Percentiles rank a stretch among this genome's conserved stretches.
These are phyloP conservation scores for Ophiocordyceps sinensis DNA, from an alignment of 2,329 filamentous ascomycete species.

Conservation along the genomic window DNA sequence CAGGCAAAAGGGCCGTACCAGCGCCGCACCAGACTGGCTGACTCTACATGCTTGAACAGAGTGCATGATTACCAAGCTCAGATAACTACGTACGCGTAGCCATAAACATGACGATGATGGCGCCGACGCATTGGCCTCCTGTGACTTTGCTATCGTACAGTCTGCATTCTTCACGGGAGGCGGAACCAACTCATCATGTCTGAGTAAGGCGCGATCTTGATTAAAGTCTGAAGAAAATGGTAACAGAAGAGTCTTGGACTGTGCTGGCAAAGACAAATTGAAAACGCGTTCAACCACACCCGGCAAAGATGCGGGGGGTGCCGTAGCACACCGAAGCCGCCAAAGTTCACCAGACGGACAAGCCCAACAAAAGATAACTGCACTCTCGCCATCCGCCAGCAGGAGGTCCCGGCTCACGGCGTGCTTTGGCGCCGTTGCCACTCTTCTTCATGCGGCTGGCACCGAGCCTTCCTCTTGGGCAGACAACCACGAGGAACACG, in stretches of 20 bases:
- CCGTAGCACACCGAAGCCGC: constrained; percentile 1
- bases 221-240: constrained; percentile 23
- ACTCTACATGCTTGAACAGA: no score
- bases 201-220: constrained; percentile 19
- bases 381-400: background rate
- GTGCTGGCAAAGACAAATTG: constrained; percentile 21
- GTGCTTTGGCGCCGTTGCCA: constrained; percentile 1
- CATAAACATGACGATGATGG: no score
- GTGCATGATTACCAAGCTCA: no score
- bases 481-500: constrained; percentile 6
- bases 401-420: background rate
- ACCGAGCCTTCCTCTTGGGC: constrained; percentile 6
- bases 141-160: no score
- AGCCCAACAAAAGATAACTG: background rate
- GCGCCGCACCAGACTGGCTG: background rate
- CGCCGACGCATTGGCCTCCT: no score
- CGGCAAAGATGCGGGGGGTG: constrained; percentile 2
- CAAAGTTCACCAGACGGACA: background rate
- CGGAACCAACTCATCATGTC: background rate
- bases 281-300: constrained; percentile 15
- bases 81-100: no score
- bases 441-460: constrained; percentile 7
- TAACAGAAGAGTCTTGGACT: constrained; percentile 19
- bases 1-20: background rate
- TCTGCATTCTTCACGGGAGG: no score